These are phyloP conservation scores for Hyaloscypha hepaticicola DNA, from an alignment of 495 filamentous ascomycete genomes.

Conservation along the genomic window DNA sequence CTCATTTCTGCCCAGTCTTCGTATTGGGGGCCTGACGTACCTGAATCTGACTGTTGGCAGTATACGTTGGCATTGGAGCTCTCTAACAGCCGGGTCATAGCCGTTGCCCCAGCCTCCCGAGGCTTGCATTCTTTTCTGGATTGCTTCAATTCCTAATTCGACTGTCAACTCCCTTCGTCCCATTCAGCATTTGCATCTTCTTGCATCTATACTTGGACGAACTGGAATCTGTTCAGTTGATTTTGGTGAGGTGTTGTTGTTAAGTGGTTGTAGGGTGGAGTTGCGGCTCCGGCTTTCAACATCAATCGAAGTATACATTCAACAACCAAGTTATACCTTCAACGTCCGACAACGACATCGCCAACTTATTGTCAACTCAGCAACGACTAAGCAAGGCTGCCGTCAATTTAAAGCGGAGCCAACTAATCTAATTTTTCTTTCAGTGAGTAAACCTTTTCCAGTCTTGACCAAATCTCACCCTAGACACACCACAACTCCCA, in stretches of 20 bases:
- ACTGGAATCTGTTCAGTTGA: neutral
- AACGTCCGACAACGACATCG: neutral
- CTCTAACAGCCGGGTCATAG: neutral
- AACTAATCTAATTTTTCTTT: conserved; percentile 1
- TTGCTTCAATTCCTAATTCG: neutral
- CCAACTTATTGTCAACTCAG: conserved; percentile 1
- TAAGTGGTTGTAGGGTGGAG: neutral
- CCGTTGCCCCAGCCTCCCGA: neutral
- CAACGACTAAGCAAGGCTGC: conserved; percentile 3
- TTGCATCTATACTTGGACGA: neutral
- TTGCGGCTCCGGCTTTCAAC: neutral
- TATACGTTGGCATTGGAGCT: conserved; percentile 22
- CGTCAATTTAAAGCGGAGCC: neutral
- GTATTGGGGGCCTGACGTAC: conserved; percentile 9
- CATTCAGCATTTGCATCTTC: conserved; percentile 4
- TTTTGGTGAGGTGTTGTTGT: neutral
- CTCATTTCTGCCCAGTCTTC: conserved; percentile 3
- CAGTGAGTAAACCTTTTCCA: neutral
- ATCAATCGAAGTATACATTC: neutral
- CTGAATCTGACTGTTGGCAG: conserved; percentile 26
- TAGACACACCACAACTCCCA: neutral
- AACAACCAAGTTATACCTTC: neutral
- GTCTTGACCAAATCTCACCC: neutral
- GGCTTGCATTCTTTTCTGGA: conserved; percentile 6
- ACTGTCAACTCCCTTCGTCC: neutral